phyloP scores from a whole-genome alignment of 75 land plant species.

The Pinus taeda region DNA sequence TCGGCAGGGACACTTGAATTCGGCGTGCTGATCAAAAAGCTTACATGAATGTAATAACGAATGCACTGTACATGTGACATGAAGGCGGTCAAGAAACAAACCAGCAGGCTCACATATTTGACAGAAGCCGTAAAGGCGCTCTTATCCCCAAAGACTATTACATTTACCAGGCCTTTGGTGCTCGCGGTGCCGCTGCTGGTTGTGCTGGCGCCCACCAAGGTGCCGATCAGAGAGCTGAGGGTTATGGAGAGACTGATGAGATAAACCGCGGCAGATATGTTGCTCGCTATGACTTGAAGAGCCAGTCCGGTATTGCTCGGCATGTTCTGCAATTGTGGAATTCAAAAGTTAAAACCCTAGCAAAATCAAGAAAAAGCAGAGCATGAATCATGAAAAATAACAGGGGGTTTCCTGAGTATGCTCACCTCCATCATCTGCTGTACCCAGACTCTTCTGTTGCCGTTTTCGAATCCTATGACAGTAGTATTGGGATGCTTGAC shows the following conservation, averaged over 20 bases:
- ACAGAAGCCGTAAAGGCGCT: slow-evolving; percentile 1
- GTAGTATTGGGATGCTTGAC: slow-evolving; percentile 56
- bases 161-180: background rate
- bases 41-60: slow-evolving; percentile 70
- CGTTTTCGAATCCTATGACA: slow-evolving; percentile 69
- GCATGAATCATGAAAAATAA: too few species aligned
- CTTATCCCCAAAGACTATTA: slow-evolving; percentile 16
- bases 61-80: slow-evolving; percentile 71
- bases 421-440: slow-evolving; percentile 46
- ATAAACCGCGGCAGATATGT: slow-evolving; percentile 56
- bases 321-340: slow-evolving; percentile 21
- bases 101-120: slow-evolving; percentile 49
- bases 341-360: background rate
- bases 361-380: background rate
- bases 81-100: slow-evolving; percentile 75
- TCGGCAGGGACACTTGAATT: slow-evolving; percentile 24
- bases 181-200: background rate
- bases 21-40: slow-evolving; percentile 48
- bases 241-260: slow-evolving; percentile 57
- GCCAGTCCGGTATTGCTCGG: slow-evolving; percentile 32
- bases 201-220: slow-evolving; percentile 45
- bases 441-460: slow-evolving; percentile 62
- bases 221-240: slow-evolving; percentile 65
- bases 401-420: too few species aligned
- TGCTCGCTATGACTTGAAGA: slow-evolving; percentile 43